phyloP scores from a whole-genome alignment of 2,329 filamentous ascomycete genomes.

The Fusarium torulosum region DNA sequence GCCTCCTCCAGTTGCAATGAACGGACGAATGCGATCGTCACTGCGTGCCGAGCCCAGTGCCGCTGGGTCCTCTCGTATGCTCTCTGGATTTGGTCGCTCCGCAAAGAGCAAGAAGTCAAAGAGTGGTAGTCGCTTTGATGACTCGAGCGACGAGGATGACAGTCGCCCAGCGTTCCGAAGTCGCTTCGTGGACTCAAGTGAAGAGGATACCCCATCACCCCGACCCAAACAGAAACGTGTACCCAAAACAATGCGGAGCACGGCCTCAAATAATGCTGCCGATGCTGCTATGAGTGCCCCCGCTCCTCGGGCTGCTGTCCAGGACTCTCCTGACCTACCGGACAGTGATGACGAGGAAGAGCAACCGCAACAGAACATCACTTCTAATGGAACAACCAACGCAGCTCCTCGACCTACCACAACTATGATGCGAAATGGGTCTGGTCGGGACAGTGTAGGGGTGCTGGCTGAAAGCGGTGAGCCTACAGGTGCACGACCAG shows the following conservation, averaged over 20 bases:
- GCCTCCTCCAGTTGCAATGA: slow-evolving; percentile 54
- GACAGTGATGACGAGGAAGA: slow-evolving; percentile 67
- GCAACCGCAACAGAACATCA: slow-evolving; percentile 33
- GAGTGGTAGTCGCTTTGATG: slow-evolving; percentile 73
- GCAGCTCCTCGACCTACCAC: slow-evolving; percentile 41
- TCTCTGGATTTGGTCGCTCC: slow-evolving; percentile 60
- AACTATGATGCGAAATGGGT: slow-evolving; percentile 57
- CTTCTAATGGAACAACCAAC: slow-evolving; percentile 7
- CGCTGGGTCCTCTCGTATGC: slow-evolving; percentile 54
- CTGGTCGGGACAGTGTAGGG: slow-evolving; percentile 56
- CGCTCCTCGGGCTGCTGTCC: slow-evolving; percentile 60
- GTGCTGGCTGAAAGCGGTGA: slow-evolving; percentile 39
- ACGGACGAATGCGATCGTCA: slow-evolving; percentile 59
- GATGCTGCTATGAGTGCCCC: slow-evolving; percentile 53
- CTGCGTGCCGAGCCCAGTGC: slow-evolving; percentile 59
- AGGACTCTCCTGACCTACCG: slow-evolving; percentile 69
- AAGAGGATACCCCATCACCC: slow-evolving; percentile 56
- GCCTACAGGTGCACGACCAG: slow-evolving; percentile 43
- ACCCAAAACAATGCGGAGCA: slow-evolving; percentile 51
- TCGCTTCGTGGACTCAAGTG: slow-evolving; percentile 79
- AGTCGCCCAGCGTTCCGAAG: slow-evolving; percentile 55
- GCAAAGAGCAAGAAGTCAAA: slow-evolving; percentile 49
- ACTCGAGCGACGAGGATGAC: slow-evolving; percentile 76
- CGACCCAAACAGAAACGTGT: slow-evolving; percentile 51
- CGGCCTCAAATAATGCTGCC: slow-evolving; percentile 52